Evolutionary conservation across 2,329 filamentous ascomycete species (phyloP).

Genomic region (Lecanicillium sp.): DNA sequence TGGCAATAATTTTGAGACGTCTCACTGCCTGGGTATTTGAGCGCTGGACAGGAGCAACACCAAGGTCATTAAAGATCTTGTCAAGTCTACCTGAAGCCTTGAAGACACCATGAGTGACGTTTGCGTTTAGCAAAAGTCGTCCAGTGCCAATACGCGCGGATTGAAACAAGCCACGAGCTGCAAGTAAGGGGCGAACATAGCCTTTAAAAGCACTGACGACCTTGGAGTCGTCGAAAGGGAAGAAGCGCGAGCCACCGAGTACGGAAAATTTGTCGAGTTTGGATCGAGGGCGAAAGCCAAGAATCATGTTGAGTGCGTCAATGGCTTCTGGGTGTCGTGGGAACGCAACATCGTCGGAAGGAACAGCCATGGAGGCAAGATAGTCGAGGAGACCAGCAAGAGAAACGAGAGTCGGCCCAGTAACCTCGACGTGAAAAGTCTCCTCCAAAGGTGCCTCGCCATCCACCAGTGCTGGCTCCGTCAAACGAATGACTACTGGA

Average conservation of each 20-base stretch:
- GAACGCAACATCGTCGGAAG: conserved; percentile 27
- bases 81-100: conserved; percentile 27
- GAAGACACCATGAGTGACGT: conserved; percentile 47
- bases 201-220: conserved; percentile 19
- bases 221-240: conserved; percentile 27
- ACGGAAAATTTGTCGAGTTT: conserved; percentile 25
- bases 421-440: conserved; percentile 32
- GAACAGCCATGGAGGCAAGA: conserved; percentile 32
- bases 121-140: conserved; percentile 44
- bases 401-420: conserved; percentile 27
- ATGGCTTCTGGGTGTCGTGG: conserved; percentile 40
- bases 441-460: background rate
- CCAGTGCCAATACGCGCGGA: conserved; percentile 46
- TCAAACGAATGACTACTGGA: conserved; percentile 25
- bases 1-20: conserved; percentile 22
- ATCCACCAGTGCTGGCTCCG: conserved; percentile 18
- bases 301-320: conserved; percentile 43
- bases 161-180: conserved; percentile 47
- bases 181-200: conserved; percentile 24
- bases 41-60: conserved; percentile 10
- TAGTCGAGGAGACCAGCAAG: conserved; percentile 36
- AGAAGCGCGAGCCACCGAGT: conserved; percentile 40
- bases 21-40: conserved; percentile 7
- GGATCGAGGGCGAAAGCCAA: conserved; percentile 34
- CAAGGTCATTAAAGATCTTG: conserved; percentile 22